Base-by-base conservation (phyloP, 1,284 basidiomycete species). In the Kalmanozyma brasiliensis region DNA sequence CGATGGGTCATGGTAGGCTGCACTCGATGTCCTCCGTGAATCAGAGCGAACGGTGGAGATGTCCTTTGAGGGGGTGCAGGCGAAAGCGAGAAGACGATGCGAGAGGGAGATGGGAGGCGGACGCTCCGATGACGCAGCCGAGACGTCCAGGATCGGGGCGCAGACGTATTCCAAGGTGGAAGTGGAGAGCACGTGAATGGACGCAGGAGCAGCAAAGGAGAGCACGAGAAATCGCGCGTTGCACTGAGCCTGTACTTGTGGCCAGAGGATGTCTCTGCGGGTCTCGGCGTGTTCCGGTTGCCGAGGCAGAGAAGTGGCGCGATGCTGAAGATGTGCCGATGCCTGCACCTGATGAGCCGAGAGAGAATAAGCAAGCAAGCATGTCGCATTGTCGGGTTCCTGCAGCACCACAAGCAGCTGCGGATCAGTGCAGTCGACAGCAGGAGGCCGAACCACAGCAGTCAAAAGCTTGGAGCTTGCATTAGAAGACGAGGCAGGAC, bases 181-280 rank as follows among this genome's bases (percentile, higher is more conserved):
- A n/a, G 61, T 41, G 4, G 56, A 60, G 8, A 70, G 40, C 20
- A 65, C 52, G 19, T 70, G 67, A n/a, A 70, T 48, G 17, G 61
- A 57, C 10, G 61, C 34, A 4, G 61, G 62, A 8, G 48, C 42
- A 13, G 65, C 58, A 45, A 68, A 58, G 13, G 67, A 70, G 9
- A 70, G 61, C 3, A 56, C 52, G 24, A 70, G 32, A 29, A 42
- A 61, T n/a, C 34, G 35, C 2, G 65, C 45, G 40, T 61, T 70
- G 52, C 46, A 51, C 52, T 70, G 52, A 8, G 51, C 22, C 16
- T 61, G 45, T 4, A 59, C 53, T 11, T 57, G 37, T 4, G 52
- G 46, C 56, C 55, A 66, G 13, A 52, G 38, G 14, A 38, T 19
- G 14, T 23, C 20, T 38, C 41, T 23, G 8, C 35, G 34, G 13